phyloP scores from a whole-genome alignment of 495 filamentous ascomycete species.

The Lasiosphaeriaceae sp. region DNA sequence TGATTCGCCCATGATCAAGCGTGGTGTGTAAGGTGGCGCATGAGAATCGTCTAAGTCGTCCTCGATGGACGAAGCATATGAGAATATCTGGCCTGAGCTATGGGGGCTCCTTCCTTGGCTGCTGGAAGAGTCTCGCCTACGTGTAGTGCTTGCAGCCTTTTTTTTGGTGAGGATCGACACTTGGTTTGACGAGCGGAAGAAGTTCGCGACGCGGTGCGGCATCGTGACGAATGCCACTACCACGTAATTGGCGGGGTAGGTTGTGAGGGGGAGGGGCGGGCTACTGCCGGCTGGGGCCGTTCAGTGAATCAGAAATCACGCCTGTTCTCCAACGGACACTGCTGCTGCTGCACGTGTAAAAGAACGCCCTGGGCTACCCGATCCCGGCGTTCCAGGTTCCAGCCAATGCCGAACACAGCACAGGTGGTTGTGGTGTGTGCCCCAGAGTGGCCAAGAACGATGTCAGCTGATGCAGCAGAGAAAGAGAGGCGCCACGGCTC shows the following conservation, averaged over 20 bases:
- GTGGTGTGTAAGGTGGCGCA: constrained; percentile 12
- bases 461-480: neutral
- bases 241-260: constrained; percentile 16
- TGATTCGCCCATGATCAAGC: constrained; percentile 26
- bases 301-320: too few relatives aligned
- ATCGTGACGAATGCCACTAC: constrained; percentile 21
- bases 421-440: too few relatives aligned
- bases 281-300: neutral
- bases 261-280: neutral
- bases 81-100: constrained; percentile 28
- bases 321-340: too few relatives aligned
- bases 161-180: constrained; percentile 30
- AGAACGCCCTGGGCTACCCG: too few relatives aligned
- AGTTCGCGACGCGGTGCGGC: constrained; percentile 49
- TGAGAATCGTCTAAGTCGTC: constrained; percentile 27
- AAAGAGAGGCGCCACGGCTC: neutral
- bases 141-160: constrained; percentile 9
- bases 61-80: constrained; percentile 32
- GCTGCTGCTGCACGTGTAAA: too few relatives aligned
- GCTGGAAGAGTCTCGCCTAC: constrained; percentile 24
- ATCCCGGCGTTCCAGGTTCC: too few relatives aligned
- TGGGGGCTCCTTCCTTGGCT: constrained; percentile 20
- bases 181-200: constrained; percentile 41
- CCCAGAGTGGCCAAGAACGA: too few relatives aligned
- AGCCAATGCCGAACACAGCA: too few relatives aligned